A percentile compares a stretch with the other conserved stretches of the same genome.
Conservation (phyloP, 495 filamentous ascomycete species). For the Paragyromitra xinjiangensis region DNA sequence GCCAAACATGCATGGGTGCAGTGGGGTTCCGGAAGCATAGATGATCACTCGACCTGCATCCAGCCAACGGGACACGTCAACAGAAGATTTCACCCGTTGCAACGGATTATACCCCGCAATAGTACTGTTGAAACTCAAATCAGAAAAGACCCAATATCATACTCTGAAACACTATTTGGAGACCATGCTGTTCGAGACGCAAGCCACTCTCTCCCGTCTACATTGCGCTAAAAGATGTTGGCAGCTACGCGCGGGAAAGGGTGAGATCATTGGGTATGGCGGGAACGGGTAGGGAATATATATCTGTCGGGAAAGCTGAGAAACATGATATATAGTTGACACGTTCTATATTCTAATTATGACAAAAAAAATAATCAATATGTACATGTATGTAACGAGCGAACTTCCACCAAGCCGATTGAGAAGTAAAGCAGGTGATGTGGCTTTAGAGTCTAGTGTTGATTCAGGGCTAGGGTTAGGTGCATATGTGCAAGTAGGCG, state of each 20-base stretch:
- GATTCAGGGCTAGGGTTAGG: constrained; percentile 42
- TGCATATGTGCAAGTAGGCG: constrained; percentile 3
- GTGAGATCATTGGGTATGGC: not conserved
- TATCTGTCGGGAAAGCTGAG: not conserved
- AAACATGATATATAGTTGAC: not conserved
- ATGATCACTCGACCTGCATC: constrained; percentile 44
- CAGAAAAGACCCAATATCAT: constrained; percentile 33
- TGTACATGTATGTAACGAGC: no score
- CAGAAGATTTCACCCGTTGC: constrained; percentile 7
- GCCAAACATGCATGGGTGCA: not conserved
- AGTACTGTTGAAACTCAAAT: constrained; percentile 13
- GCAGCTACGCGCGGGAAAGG: constrained; percentile 11
- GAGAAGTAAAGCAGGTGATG: constrained; percentile 2
- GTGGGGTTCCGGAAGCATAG: constrained; percentile 41
- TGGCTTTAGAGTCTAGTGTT: not conserved
- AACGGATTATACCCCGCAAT: constrained; percentile 45
- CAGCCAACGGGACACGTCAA: constrained; percentile 44
- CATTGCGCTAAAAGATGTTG: not conserved
- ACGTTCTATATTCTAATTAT: constrained; percentile 27
- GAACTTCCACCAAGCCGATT: not conserved
- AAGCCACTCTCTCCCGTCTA: not conserved
- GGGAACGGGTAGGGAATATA: not conserved
- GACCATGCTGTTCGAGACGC: constrained; percentile 1
- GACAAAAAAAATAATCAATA: not conserved
- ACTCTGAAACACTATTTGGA: constrained; percentile 27